Base-by-base conservation (phyloP, 305 asterid genomes). In the Stenogyne calaminthoides region DNA sequence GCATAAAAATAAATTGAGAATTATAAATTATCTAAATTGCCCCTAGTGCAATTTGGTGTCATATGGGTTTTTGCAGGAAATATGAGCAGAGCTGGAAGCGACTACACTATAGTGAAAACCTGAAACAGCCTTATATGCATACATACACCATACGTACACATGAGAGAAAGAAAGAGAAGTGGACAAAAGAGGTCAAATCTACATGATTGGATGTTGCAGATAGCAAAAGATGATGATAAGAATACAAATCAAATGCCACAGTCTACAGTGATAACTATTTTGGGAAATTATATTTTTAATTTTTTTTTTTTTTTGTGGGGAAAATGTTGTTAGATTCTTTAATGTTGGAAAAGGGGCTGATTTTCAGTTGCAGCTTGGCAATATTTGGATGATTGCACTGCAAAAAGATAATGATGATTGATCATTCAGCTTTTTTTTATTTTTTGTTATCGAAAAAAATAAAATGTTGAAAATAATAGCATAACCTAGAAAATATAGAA, bases 351-450 rank as follows among this genome's bases (percentile, higher is more conserved):
- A 76, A 80, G 57, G 82, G 60, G 71, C 70, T 70, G 79, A 78
- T 54, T 67, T 78, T 78, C 85, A 74, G 85, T 78, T 81, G 80
- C 77, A 72, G 67, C 72, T 82, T 73, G 86, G 81, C 82, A 73
- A 65, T 70, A 76, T 76, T 70, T 77, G 78, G 81, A 82, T 76
- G 76, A 80, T 80, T 77, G 83, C 75, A 16, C 81, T 74, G 82
- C 79, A 72, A 68, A 65, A 71, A 74, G 78, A 80, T 71, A 77
- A 72, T 76, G 51, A 82, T 81, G 68, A 81, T 78, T 75, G 74
- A 81, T 75, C 49, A 47, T 55, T 58, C 56, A 22, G 32, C 34
- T 9, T 70, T 70, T 32, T 14, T 25, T 20, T 47, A n/a, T 54
- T 39, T 54, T 39, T 59, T 39, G 55, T 76, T 42, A 6, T n/a